Percentiles rank a stretch among this genome's conserved stretches.
Evolutionary conservation across 2,329 filamentous ascomycete genomes (phyloP).

Genomic region (Chrysoporthe puriensis): DNA sequence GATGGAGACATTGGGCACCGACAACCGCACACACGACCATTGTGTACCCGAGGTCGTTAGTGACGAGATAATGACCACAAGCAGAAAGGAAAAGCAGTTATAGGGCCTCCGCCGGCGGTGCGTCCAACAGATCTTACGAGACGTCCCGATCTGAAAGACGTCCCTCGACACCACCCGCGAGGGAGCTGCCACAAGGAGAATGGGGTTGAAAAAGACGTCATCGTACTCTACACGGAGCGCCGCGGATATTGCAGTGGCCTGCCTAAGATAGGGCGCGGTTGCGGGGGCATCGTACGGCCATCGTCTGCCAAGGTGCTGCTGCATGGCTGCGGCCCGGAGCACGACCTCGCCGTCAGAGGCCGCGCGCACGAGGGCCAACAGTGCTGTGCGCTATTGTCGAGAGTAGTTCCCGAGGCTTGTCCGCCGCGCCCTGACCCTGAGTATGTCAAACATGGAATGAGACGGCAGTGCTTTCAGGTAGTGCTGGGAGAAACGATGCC

Average conservation of each 20-base stretch:
- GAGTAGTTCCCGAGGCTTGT: background rate
- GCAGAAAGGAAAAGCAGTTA: background rate
- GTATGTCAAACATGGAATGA: too few species aligned
- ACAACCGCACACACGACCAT: background rate
- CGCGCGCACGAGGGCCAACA: background rate
- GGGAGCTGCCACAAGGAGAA: background rate
- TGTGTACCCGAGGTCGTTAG: background rate
- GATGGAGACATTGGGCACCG: background rate
- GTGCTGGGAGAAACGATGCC: background rate
- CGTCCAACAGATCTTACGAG: background rate
- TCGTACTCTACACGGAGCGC: background rate
- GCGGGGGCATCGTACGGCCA: background rate
- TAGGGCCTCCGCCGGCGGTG: background rate
- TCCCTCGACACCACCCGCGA: background rate
- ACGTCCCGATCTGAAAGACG: background rate
- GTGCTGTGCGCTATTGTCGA: background rate
- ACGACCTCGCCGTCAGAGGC: background rate
- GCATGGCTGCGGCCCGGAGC: background rate
- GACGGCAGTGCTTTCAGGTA: too few species aligned
- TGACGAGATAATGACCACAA: background rate
- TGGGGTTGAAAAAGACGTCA: background rate
- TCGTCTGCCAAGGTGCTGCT: slow-evolving; percentile 3
- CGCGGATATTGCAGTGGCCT: background rate
- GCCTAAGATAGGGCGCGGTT: background rate
- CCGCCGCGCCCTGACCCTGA: background rate